Evolutionary conservation across 352 stramenopile genomes (phyloP).

Genomic region (Pythium utonaiense): DNA sequence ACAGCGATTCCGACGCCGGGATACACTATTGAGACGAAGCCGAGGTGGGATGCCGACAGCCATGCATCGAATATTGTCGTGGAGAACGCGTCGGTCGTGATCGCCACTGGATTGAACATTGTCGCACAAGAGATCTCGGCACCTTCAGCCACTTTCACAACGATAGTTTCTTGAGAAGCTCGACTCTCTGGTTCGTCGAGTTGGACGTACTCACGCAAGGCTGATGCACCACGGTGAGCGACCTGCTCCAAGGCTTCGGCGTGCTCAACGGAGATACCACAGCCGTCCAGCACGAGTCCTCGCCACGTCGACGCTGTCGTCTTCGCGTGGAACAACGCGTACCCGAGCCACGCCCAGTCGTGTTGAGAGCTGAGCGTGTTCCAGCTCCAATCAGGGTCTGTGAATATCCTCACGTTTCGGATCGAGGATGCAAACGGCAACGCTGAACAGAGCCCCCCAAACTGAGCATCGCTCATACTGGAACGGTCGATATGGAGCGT

Average conservation of each 20-base stretch:
- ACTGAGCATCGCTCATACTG: not conserved
- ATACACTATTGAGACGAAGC: not conserved
- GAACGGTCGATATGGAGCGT: not conserved
- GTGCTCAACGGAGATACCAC: not conserved
- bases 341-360: conserved; percentile 7
- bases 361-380: not conserved
- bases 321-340: conserved; percentile 5
- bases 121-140: not conserved
- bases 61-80: not conserved
- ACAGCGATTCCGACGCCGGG: not conserved
- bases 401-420: not conserved
- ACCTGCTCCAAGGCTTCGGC: not conserved
- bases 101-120: not conserved
- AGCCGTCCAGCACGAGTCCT: conserved; percentile 10
- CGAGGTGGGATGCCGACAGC: not conserved
- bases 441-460: not conserved
- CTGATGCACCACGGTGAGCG: not conserved
- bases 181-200: too few relatives aligned
- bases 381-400: conserved; percentile 6
- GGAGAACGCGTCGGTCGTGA: not conserved
- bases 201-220: not conserved
- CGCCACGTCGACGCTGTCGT: not conserved
- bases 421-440: not conserved
- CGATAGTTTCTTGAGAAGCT: not conserved
- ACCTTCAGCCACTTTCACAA: not conserved